A percentile compares a stretch with the other conserved stretches of the same genome.
Conservation (phyloP, 2,329 filamentous ascomycete species). For the Ampelomyces quisqualis region DNA sequence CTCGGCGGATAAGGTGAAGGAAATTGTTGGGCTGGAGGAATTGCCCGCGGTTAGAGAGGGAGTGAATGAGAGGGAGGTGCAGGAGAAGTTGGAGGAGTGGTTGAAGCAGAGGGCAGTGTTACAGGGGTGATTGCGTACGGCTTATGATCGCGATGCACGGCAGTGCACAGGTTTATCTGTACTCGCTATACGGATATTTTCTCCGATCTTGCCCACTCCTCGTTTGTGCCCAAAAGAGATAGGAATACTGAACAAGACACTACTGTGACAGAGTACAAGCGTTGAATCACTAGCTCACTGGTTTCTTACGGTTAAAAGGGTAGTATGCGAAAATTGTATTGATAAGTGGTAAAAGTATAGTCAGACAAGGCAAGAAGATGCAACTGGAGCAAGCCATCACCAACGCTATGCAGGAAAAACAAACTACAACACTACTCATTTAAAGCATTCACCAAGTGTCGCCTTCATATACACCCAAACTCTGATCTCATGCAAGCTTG, state of each 20-base stretch:
- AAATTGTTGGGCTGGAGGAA: conserved; percentile 30
- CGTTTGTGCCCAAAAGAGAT: not conserved
- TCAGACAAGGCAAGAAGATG: not conserved
- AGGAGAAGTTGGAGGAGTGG: conserved; percentile 25
- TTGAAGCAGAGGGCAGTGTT: conserved; percentile 17
- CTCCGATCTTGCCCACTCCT: too few species aligned
- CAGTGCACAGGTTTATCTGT: too few species aligned
- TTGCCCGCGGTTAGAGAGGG: conserved; percentile 28
- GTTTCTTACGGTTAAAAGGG: too few species aligned
- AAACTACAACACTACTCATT: not conserved
- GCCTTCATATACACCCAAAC: not conserved
- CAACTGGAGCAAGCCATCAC: not conserved
- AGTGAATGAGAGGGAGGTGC: conserved; percentile 23
- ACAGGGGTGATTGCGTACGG: conserved; percentile 5
- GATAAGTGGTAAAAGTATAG: not conserved
- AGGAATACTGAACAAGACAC: too few species aligned
- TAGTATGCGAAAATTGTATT: not conserved
- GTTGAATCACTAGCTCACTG: not conserved
- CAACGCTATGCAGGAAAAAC: conserved; percentile 6
- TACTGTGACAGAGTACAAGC: too few species aligned
- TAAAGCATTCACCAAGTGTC: not conserved
- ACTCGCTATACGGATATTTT: too few species aligned
- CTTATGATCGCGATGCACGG: too few species aligned
- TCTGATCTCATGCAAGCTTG: conserved; percentile 8
- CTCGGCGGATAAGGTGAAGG: conserved; percentile 26